Evolutionary conservation across 1,284 basidiomycete species (phyloP).

Genomic region (Moesziomyces parantarcticus): DNA sequence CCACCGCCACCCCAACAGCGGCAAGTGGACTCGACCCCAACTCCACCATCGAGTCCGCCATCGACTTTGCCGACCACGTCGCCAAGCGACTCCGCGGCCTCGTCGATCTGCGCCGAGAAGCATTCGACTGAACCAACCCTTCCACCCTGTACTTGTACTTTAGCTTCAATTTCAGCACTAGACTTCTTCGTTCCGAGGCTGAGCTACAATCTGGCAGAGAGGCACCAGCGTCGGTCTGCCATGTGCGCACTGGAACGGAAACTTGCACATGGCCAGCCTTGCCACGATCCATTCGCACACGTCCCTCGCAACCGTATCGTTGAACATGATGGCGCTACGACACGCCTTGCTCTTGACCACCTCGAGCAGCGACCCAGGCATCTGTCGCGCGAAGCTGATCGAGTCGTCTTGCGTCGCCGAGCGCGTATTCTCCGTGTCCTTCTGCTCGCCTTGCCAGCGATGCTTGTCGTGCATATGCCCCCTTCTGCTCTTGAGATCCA

Average conservation of each 20-base stretch:
- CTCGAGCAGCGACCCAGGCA: constrained; percentile 20
- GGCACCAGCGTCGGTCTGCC: constrained; percentile 70
- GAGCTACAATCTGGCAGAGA: constrained; percentile 16
- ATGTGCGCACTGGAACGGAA: constrained; percentile 95
- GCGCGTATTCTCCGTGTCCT: too few species aligned
- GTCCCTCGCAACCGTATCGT: constrained; percentile 77
- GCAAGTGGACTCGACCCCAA: constrained; percentile 14
- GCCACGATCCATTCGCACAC: constrained; percentile 79
- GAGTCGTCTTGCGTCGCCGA: constrained; percentile 8
- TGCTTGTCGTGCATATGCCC: too few species aligned
- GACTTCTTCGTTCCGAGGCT: too few species aligned
- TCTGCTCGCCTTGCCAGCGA: too few species aligned
- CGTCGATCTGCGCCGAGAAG: constrained; percentile 34
- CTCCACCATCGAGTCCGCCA: constrained; percentile 36
- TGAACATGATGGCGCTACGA: constrained; percentile 76
- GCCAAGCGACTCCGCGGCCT: constrained; percentile 30
- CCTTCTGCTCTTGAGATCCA: too few species aligned
- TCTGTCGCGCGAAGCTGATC: constrained; percentile 1
- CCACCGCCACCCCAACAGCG: background rate
- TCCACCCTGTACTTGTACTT: constrained; percentile 10
- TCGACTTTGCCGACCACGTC: constrained; percentile 30
- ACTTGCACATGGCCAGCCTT: constrained; percentile 77
- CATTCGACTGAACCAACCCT: constrained; percentile 16
- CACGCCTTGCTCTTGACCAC: constrained; percentile 34
- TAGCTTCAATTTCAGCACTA: too few species aligned